Evolutionary conservation across 148 eudicot genomes (phyloP), one percentile per base, ranked within the genome.

Genomic region (Pharnaceum exiguum): DNA sequence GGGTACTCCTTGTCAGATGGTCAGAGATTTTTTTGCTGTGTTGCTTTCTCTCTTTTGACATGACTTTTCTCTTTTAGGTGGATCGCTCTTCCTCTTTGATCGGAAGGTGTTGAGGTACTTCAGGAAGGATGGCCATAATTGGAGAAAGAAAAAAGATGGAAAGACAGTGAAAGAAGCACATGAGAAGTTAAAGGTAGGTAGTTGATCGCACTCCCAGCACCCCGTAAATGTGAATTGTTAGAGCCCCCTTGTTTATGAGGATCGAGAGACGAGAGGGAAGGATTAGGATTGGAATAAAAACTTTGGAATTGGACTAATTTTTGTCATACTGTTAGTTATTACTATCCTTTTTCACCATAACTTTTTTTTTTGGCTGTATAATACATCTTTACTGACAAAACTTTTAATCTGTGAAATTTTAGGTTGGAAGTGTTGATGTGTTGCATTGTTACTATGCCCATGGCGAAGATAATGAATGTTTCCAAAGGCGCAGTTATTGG

Each of bases 91-190:
- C 72, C 83, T 89, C 56, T 89, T 82, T 71, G 82, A 89, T 55
- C 95, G 99, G 39, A 94, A 89, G 75, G 95, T 82, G 11, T 79
- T 94, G 74, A 78, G 99, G 55, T 86, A 89, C 66, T 94, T 94
- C 59, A 72, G 99, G 35, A 94, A 83, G 78, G 96, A 89, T 74
- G 82, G 85, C 42, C 96, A 89, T 62, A 79, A 79, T 33, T 89
- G 96, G 96, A 80, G 89, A 69, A 89, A 85, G 89, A 89, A 89
- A 71, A 89, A 70, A 57, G 96, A 85, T 69, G 96, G 96, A 46
- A 89, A 82, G 67, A 85, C 89, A 18, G 82, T 85, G 37, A 89
- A 77, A 71, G 96, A 89, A 76, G 93, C 96, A 62, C 96, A 89
- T 75, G 96, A 89, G 63, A 85, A 85, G 77, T 74, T 89, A 62